phyloP scores from a whole-genome alignment of 2,329 filamentous ascomycete species.

The Beauveria pseudobassiana region DNA sequence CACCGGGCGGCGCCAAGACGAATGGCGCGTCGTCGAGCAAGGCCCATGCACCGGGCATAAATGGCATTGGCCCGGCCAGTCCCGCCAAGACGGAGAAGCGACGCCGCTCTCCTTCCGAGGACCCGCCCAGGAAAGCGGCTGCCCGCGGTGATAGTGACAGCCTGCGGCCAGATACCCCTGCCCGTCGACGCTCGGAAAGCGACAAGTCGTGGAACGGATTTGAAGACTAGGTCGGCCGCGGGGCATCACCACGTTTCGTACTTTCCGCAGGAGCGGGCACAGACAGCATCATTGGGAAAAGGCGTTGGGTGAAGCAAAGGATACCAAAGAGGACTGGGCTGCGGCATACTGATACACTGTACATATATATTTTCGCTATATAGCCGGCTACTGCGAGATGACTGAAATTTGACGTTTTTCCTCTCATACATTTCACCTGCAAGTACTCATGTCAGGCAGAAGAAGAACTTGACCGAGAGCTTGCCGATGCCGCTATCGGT shows the following conservation, averaged over 20 bases:
- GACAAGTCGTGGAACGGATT: conserved; percentile 38
- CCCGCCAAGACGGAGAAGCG: conserved; percentile 22
- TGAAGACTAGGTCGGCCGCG: conserved; percentile 22
- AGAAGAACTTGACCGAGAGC: no score
- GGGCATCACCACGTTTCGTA: background rate
- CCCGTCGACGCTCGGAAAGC: conserved; percentile 24
- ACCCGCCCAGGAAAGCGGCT: conserved; percentile 24
- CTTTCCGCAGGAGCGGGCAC: background rate
- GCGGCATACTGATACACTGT: conserved; percentile 2
- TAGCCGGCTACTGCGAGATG: background rate
- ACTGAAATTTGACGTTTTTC: background rate
- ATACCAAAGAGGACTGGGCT: background rate
- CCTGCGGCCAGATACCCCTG: conserved; percentile 13
- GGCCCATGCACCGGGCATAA: conserved; percentile 7
- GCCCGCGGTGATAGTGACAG: conserved; percentile 13
- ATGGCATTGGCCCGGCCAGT: conserved; percentile 6
- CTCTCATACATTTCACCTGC: background rate
- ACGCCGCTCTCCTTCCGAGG: conserved; percentile 21
- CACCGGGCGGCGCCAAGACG: conserved; percentile 14
- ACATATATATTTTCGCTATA: background rate
- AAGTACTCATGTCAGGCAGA: no score
- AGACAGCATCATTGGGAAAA: background rate
- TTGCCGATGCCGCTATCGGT: no score
- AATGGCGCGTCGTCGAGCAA: conserved; percentile 14
- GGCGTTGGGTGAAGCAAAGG: background rate